Evolutionary conservation across 345 rosid genomes (phyloP).

Genomic region (Gossypium raimondii): DNA sequence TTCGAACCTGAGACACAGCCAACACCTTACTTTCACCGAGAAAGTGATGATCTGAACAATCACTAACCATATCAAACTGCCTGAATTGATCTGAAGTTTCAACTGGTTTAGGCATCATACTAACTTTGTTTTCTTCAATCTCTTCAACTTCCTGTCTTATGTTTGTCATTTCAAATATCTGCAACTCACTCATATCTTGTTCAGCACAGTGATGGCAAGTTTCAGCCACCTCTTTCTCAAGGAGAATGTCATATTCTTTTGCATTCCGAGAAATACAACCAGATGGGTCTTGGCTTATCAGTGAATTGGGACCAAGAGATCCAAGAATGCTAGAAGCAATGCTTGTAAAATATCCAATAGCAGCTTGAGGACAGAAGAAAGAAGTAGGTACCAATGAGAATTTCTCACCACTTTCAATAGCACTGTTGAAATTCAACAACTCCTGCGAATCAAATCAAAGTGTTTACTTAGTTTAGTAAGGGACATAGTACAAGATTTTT

Average conservation of each 20-base stretch:
- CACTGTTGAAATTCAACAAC: slow-evolving; percentile 28
- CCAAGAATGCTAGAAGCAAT: slow-evolving; percentile 55
- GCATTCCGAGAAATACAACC: slow-evolving; percentile 34
- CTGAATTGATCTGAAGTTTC: slow-evolving; percentile 29
- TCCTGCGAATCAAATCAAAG: slow-evolving; percentile 43
- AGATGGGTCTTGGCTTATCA: slow-evolving; percentile 30
- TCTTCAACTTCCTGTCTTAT: slow-evolving; percentile 29
- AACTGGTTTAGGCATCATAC: slow-evolving; percentile 17
- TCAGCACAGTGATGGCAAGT: slow-evolving; percentile 29
- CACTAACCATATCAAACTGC: slow-evolving; percentile 71
- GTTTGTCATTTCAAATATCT: slow-evolving; percentile 18
- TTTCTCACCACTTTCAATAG: slow-evolving; percentile 31
- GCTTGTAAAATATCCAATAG: slow-evolving; percentile 60
- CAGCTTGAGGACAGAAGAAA: slow-evolving; percentile 53
- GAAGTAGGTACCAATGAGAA: slow-evolving; percentile 36
- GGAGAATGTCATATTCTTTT: slow-evolving; percentile 30
- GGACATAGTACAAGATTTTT: slow-evolving; percentile 5
- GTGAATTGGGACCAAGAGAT: slow-evolving; percentile 39
- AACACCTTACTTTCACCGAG: slow-evolving; percentile 39
- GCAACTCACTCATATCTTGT: slow-evolving; percentile 32
- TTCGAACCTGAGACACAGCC: slow-evolving; percentile 56
- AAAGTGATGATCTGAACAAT: slow-evolving; percentile 82
- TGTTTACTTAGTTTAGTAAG: slow-evolving; percentile 9
- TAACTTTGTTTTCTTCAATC: slow-evolving; percentile 22
- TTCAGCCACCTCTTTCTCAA: slow-evolving; percentile 33